Base-by-base conservation (phyloP, 257 asterid species). In the Plantago elongata region DNA sequence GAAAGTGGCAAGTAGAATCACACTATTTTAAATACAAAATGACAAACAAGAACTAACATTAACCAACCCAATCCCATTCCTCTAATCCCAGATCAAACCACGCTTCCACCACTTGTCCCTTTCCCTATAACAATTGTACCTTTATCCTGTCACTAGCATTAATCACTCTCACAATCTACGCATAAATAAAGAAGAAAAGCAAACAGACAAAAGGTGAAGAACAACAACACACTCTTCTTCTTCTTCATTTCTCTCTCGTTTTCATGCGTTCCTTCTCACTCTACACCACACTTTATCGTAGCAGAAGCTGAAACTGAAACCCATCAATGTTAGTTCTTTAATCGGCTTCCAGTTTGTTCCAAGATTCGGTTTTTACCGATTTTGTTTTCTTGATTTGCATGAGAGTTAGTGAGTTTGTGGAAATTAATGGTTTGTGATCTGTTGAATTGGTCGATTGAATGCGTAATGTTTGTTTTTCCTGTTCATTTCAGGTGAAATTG, bases 321-420 rank as follows among this genome's bases (percentile, higher is more conserved):
- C 74, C 65, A 77, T 67, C 77, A 78, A 78, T 82, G 88, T 84
- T 74, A 79, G 84, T 81, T 70, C 79, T 78, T 78, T 64, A 44
- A 74, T 69, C 78, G 60, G 16, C 54, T 65, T 69, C 48, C 65
- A 22, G 27, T 22, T 50, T 67, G 71, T 63, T 75, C 63, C 13
- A 46, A 54, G 57, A 34, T 54, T 9, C 61, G 14, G n/a, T 44
- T 59, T 52, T 37, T 49, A 43, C 62, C 17, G 52, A 52, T 63
- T 51, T 30, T 18, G 62, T 18, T 65, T 71, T 43, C 54, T 54
- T 45, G 54, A 59, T 54, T 52, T 57, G 37, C 51, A 45, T 45
- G 54, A 30, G 40, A 69, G 61, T 34, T 54, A 13, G 37, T 59
- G 0, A 34, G 40, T 34, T 34, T 34, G 0, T 34, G 40, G 40